Evolutionary conservation across 306 rosid genomes (phyloP).

Genomic region (barrel medic (Medicago truncatula)): DNA sequence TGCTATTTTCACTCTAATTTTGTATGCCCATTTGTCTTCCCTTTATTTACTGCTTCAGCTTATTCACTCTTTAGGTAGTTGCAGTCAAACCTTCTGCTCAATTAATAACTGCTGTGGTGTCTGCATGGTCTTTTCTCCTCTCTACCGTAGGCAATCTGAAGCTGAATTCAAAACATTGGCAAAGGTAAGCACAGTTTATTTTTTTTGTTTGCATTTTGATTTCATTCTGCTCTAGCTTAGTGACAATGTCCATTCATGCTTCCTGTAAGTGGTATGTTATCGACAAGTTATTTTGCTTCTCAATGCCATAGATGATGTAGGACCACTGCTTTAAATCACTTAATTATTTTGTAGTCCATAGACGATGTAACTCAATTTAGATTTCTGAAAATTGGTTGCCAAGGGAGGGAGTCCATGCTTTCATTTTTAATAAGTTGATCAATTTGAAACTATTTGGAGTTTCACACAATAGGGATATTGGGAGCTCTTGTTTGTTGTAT

Average conservation of each 20-base stretch:
- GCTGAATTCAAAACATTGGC: slow-evolving; percentile 82
- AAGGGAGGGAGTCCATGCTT: background rate
- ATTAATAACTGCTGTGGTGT: slow-evolving; percentile 69
- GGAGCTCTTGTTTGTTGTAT: background rate
- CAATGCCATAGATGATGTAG: background rate
- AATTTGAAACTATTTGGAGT: background rate
- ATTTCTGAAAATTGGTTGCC: background rate
- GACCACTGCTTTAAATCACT: background rate
- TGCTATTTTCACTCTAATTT: background rate
- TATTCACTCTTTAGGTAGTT: slow-evolving; percentile 60
- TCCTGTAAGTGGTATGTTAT: slow-evolving; percentile 15
- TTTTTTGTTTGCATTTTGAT: background rate
- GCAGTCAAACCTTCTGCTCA: slow-evolving; percentile 74
- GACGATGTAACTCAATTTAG: background rate
- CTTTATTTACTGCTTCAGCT: slow-evolving; percentile 28
- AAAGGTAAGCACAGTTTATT: slow-evolving; percentile 61
- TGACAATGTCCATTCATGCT: slow-evolving; percentile 16
- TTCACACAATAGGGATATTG: background rate
- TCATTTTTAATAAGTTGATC: background rate
- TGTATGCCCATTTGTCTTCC: background rate
- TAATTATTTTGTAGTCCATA: background rate
- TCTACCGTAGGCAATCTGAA: slow-evolving; percentile 67
- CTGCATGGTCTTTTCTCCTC: slow-evolving; percentile 94
- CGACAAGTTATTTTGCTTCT: background rate
- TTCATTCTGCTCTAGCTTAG: slow-evolving; percentile 10